These are phyloP conservation scores for Tricladium varicosporioides DNA, from an alignment of 2,329 filamentous ascomycete species.

Conservation along the genomic window DNA sequence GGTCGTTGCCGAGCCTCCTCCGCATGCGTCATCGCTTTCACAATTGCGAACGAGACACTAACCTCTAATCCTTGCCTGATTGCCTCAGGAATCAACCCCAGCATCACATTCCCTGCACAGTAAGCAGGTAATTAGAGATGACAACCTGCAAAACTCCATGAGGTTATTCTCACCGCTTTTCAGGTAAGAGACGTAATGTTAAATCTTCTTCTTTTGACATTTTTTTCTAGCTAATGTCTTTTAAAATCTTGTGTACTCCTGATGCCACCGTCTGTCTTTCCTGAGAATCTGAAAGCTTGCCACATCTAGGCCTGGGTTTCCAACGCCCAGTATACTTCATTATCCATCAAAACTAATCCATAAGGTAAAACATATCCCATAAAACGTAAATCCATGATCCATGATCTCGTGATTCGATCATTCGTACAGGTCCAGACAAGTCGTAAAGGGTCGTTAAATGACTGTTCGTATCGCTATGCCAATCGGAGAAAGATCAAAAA, in stretches of 20 bases:
- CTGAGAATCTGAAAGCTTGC: slow-evolving; percentile 15
- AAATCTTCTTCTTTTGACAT: slow-evolving; percentile 18
- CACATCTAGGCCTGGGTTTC: slow-evolving; percentile 13
- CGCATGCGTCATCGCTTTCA: slow-evolving; percentile 2
- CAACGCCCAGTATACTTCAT: slow-evolving; percentile 21
- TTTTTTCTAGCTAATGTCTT: slow-evolving; percentile 21
- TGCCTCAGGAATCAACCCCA: too few species aligned
- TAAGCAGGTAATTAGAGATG: too few species aligned
- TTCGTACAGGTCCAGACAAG: slow-evolving; percentile 28
- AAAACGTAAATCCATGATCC: slow-evolving; percentile 26
- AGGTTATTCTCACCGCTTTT: too few species aligned
- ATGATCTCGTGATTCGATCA: slow-evolving; percentile 31
- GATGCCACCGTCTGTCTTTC: slow-evolving; percentile 16
- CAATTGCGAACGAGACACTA: not conserved
- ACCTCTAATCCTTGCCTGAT: too few species aligned
- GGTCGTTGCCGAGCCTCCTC: not conserved
- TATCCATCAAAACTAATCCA: slow-evolving; percentile 10
- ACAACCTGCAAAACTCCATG: too few species aligned
- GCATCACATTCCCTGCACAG: too few species aligned
- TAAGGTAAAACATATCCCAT: slow-evolving; percentile 25
- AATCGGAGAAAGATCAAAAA: slow-evolving; percentile 8
- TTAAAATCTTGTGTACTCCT: slow-evolving; percentile 15
- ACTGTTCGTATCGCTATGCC: slow-evolving; percentile 30
- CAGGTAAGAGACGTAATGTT: not conserved
- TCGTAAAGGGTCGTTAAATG: slow-evolving; percentile 29